Evolutionary conservation across 2,329 filamentous ascomycete species (phyloP).

Genomic region (Amauroascus verrucosus): DNA sequence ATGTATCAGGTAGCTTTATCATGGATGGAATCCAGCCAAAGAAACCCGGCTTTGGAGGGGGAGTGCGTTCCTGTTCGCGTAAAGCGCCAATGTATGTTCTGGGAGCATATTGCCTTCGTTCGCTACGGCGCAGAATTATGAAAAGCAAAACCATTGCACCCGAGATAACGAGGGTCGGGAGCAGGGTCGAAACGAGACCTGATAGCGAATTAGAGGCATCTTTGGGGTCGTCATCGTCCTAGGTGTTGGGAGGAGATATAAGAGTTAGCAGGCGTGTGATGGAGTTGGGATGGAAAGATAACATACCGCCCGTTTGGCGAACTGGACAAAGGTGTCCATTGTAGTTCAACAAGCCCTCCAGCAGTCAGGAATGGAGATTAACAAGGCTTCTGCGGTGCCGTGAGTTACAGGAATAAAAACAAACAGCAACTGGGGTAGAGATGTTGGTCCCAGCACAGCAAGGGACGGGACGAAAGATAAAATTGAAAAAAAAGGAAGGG

Average conservation of each 20-base stretch:
- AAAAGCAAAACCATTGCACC: constrained; percentile 42
- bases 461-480: not conserved
- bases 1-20: constrained; percentile 60
- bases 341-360: not conserved
- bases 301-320: constrained; percentile 14
- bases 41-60: constrained; percentile 49
- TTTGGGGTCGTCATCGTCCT: constrained; percentile 12
- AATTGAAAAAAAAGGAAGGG: not conserved
- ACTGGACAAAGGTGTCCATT: constrained; percentile 14
- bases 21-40: constrained; percentile 60
- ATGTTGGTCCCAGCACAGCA: not conserved
- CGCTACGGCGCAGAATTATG: constrained; percentile 40
- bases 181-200: constrained; percentile 41
- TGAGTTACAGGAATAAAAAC: not conserved
- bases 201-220: constrained; percentile 27
- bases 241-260: not conserved
- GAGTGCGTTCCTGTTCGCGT: constrained; percentile 46
- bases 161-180: constrained; percentile 38
- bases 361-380: not conserved
- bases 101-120: constrained; percentile 45
- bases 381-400: too few species aligned
- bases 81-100: constrained; percentile 47
- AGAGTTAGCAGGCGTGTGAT: not conserved
- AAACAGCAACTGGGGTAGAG: not conserved
- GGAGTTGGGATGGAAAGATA: not conserved